Base-by-base conservation (phyloP, 768 basidiomycete species). In the Termitomyces sp. region DNA sequence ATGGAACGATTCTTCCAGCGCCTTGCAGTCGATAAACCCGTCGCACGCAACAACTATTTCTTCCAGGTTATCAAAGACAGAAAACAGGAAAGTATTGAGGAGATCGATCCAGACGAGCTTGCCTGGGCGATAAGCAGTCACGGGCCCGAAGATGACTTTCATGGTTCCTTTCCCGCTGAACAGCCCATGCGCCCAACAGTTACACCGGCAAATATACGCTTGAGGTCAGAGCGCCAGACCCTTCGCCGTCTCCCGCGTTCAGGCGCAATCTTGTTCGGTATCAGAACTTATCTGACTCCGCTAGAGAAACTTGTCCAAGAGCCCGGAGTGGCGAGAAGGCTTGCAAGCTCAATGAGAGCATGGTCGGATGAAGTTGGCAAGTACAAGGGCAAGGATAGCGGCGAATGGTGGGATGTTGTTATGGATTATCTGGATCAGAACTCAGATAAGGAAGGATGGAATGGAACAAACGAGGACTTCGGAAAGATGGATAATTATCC, bases 1-100 rank as follows among this genome's bases (percentile, higher is more conserved):
- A 77, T 90, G 73, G 81, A 79, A 61, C 80, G 87, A 51, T 92
- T 86, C 75, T 88, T 92, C 76, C 79, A 75, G 63, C 80, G 84
- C 51, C 68, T 91, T 64, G 61, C 81, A 28, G 76, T 87, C 46
- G 83, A 87, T 68, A 85, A 87, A 68, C 84, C 88, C 8, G 84
- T 91, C 50, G 70, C 77, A 57, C 82, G 90, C 52, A 86, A 86
- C 72, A 91, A 92, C 70, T 90, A 86, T 36, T 73, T 73, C 59
- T 61, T 76, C 42, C 75, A 78, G 63, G 63, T 70, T 4, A 63
- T 71, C 42, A 62, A 63, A 32, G 52, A 63, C 26, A 38, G 60
- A 32, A 52, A 53, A 40, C 59, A 60, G 40, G 57, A 56, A 2
- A 61, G 43, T 13, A 55, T 58, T 4, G 66, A 64, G 32, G 69